Conservation (phyloP, 768 basidiomycete genomes). For the Boletus tomentosulus region DNA sequence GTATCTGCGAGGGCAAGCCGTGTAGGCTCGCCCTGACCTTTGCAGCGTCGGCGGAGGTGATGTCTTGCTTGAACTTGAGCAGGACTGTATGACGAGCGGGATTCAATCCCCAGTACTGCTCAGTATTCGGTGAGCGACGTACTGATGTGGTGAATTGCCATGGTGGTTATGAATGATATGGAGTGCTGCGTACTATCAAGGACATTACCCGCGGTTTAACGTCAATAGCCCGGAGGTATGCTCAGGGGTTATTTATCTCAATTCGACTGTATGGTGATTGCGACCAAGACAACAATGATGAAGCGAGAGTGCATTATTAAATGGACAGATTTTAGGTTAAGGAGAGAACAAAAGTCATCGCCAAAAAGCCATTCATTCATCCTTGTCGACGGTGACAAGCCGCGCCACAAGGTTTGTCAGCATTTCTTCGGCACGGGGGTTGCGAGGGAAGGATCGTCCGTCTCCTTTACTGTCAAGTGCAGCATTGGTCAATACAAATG, state of each 20-base stretch:
- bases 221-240: neutral
- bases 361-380: constrained; percentile 27
- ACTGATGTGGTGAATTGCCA: constrained; percentile 25
- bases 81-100: constrained; percentile 10
- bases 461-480: constrained; percentile 50
- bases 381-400: constrained; percentile 54
- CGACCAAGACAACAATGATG: neutral
- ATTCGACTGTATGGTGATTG: neutral
- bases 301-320: constrained; percentile 4
- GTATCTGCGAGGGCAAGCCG: constrained; percentile 16
- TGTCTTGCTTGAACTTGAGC: constrained; percentile 20
- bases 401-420: constrained; percentile 61
- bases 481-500: neutral
- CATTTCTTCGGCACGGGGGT: constrained; percentile 62
- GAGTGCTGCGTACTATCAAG: neutral
- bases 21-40: constrained; percentile 1
- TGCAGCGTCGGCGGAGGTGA: constrained; percentile 2
- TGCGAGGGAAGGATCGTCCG: constrained; percentile 64
- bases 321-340: constrained; percentile 1
- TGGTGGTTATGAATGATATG: neutral
- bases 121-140: neutral
- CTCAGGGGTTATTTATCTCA: neutral
- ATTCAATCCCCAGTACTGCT: neutral
- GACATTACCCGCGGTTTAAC: neutral
- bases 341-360: neutral